A percentile compares a stretch with the other conserved stretches of the same genome.
Evolutionary conservation across 192 early-diverging fungal genomes (phyloP).

Genomic region (Spizellomyces sp.): DNA sequence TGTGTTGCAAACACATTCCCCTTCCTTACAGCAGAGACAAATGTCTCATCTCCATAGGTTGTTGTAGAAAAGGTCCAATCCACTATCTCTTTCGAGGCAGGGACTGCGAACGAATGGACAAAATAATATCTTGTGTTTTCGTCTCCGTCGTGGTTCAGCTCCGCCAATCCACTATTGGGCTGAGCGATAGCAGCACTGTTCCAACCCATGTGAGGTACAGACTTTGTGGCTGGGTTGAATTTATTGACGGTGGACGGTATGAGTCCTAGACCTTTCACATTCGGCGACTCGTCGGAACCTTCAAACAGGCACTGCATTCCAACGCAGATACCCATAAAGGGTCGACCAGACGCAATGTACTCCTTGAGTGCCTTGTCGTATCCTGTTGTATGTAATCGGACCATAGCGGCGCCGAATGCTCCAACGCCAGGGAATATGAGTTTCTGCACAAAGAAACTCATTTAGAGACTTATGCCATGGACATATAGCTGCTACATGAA

Average conservation of each 20-base stretch:
- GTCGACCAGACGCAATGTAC: slow-evolving; percentile 83
- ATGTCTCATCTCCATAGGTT: slow-evolving; percentile 84
- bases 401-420: slow-evolving; percentile 92
- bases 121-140: slow-evolving; percentile 85
- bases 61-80: slow-evolving; percentile 83
- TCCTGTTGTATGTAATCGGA: slow-evolving; percentile 69
- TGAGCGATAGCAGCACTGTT: slow-evolving; percentile 60
- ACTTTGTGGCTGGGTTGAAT: slow-evolving; percentile 72
- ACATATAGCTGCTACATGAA: background rate
- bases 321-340: slow-evolving; percentile 98
- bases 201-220: slow-evolving; percentile 99
- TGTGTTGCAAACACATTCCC: slow-evolving; percentile 96
- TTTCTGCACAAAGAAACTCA: slow-evolving; percentile 61
- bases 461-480: background rate
- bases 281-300: slow-evolving; percentile 86
- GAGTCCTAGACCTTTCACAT: slow-evolving; percentile 78
- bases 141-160: slow-evolving; percentile 37
- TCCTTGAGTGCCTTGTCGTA: slow-evolving; percentile 79
- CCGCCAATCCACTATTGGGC: background rate
- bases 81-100: slow-evolving; percentile 55
- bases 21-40: slow-evolving; percentile 80
- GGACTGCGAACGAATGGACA: slow-evolving; percentile 92
- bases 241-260: slow-evolving; percentile 70
- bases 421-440: slow-evolving; percentile 99
- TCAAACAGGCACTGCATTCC: slow-evolving; percentile 95